A percentile compares a stretch with the other conserved stretches of the same genome.
phyloP scores from a whole-genome alignment of 768 basidiomycete species.

The Rickenella mellea region DNA sequence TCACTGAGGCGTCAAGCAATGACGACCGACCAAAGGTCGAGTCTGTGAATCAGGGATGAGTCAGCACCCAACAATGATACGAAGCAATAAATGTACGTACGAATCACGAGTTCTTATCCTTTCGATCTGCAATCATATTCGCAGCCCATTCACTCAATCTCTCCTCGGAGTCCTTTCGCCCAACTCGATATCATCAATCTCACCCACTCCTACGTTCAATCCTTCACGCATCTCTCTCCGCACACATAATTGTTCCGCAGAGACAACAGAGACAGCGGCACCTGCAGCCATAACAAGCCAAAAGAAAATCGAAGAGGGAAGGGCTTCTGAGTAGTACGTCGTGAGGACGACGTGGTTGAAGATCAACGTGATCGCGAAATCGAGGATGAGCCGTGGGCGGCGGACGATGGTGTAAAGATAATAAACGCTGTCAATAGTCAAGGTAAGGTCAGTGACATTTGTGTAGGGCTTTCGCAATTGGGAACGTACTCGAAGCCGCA shows the following conservation, averaged over 20 bases:
- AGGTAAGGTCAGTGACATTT: conserved; percentile 4
- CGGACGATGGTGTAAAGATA: conserved; percentile 84
- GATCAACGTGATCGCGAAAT: conserved; percentile 84
- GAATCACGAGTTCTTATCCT: too few species aligned
- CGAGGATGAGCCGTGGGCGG: conserved; percentile 87
- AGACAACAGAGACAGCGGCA: conserved; percentile 62
- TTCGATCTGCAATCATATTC: too few species aligned
- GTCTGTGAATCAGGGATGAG: too few species aligned
- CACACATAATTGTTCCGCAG: conserved; percentile 89
- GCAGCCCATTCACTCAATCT: too few species aligned
- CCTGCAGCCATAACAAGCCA: conserved; percentile 75
- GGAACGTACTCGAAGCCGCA: conserved; percentile 74
- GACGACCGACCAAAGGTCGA: too few species aligned
- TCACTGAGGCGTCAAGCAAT: too few species aligned
- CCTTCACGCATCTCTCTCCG: conserved; percentile 86
- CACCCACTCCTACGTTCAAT: conserved; percentile 19
- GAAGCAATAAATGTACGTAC: too few species aligned
- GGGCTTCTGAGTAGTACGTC: conserved; percentile 75
- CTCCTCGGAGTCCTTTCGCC: too few species aligned
- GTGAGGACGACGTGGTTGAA: conserved; percentile 92
- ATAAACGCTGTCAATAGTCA: conserved; percentile 47
- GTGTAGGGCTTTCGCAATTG: background rate
- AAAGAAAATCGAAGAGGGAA: conserved; percentile 89
- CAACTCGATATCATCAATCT: background rate
- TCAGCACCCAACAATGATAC: too few species aligned